Evolutionary conservation across 306 rosid genomes (phyloP).

Genomic region (Luffa acutangula): DNA sequence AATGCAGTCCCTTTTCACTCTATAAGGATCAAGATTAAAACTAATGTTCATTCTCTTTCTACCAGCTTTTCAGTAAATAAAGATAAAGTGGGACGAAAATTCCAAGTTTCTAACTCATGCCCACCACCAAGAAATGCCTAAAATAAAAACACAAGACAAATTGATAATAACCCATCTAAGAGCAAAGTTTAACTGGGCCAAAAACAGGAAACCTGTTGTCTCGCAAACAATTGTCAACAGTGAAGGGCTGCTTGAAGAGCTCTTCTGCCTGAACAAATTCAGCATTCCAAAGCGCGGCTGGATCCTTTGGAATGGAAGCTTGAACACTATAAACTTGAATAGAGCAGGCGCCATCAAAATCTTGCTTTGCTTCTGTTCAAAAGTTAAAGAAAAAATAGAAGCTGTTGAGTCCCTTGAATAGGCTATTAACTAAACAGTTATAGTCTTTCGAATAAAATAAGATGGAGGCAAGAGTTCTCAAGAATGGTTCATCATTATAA

Average conservation of each 20-base stretch:
- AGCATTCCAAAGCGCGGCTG: constrained; percentile 79
- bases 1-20: background rate
- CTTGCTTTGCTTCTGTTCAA: constrained; percentile 75
- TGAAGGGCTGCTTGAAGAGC: constrained; percentile 68
- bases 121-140: background rate
- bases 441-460: background rate
- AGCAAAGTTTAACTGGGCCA: background rate
- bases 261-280: constrained; percentile 94
- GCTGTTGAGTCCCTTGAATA: background rate
- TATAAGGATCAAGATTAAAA: background rate
- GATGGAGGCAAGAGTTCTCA: background rate
- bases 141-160: background rate
- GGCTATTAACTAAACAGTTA: background rate
- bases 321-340: constrained; percentile 91
- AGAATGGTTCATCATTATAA: background rate
- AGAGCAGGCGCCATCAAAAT: constrained; percentile 73
- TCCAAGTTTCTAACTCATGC: background rate
- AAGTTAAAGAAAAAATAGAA: constrained; percentile 7
- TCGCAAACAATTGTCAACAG: constrained; percentile 69
- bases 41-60: background rate
- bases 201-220: constrained; percentile 55
- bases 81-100: background rate
- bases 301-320: constrained; percentile 82
- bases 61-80: background rate
- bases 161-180: background rate